phyloP scores from a whole-genome alignment of 805 yeast species.

The Hagleromyces aurorensis region DNA sequence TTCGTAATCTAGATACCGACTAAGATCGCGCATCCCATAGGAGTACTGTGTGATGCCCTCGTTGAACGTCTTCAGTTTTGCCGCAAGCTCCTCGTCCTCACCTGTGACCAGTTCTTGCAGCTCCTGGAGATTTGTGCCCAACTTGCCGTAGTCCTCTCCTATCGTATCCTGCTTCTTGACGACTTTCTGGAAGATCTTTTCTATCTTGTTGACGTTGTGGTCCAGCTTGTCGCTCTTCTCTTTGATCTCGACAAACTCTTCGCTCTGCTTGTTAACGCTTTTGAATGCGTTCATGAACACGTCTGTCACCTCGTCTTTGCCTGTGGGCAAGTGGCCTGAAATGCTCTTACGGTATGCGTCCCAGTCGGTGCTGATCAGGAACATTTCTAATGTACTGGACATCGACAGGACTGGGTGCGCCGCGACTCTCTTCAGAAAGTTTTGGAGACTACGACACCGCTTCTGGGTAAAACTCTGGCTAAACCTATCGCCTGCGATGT shows the following conservation, averaged over 20 bases:
- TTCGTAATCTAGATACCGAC: slow-evolving; percentile 59
- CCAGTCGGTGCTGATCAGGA: slow-evolving; percentile 29
- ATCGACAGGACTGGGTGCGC: slow-evolving; percentile 65
- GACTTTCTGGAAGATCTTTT: slow-evolving; percentile 66
- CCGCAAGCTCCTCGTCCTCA: slow-evolving; percentile 18
- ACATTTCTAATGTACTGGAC: slow-evolving; percentile 46
- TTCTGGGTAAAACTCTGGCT: slow-evolving; percentile 75
- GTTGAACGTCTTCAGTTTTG: slow-evolving; percentile 38
- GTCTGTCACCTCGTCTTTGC: slow-evolving; percentile 73
- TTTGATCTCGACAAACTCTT: slow-evolving; percentile 75
- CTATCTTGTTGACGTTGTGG: slow-evolving; percentile 73
- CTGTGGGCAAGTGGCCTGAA: slow-evolving; percentile 18
- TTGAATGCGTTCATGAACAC: slow-evolving; percentile 91
- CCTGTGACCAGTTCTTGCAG: slow-evolving; percentile 51
- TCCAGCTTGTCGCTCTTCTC: slow-evolving; percentile 79
- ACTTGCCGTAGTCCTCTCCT: slow-evolving; percentile 61
- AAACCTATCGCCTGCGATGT: slow-evolving; percentile 89
- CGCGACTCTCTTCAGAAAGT: slow-evolving; percentile 66
- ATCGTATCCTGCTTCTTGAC: slow-evolving; percentile 66
- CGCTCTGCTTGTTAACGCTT: slow-evolving; percentile 55
- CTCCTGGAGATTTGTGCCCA: slow-evolving; percentile 61
- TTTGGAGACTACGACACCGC: slow-evolving; percentile 69
- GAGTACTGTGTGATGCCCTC: slow-evolving; percentile 40
- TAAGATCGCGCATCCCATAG: slow-evolving; percentile 36
- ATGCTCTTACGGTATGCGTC: slow-evolving; percentile 27